These are phyloP conservation scores for Symbiodinium pilosum DNA, from an alignment of 73 alveolate genomes.

Conservation along the genomic window DNA sequence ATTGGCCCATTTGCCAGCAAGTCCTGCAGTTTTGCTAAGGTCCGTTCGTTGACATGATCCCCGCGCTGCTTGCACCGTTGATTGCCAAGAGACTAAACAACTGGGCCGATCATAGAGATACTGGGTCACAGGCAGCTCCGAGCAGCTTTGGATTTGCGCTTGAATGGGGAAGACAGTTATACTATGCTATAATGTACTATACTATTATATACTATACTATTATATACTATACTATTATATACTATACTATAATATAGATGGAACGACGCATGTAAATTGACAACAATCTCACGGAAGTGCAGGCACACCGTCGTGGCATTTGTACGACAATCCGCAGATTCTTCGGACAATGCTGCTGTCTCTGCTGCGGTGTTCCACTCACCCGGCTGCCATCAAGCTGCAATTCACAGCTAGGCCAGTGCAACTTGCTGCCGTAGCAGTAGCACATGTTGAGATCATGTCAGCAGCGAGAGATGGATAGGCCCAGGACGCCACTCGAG, in stretches of 20 bases:
- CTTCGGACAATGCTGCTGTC: background rate
- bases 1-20: background rate
- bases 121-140: background rate
- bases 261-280: too few species aligned
- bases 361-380: background rate
- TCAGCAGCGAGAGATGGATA: too few species aligned
- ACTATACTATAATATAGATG: too few species aligned
- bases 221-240: too few species aligned
- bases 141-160: background rate
- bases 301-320: background rate
- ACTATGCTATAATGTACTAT: too few species aligned
- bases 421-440: too few species aligned
- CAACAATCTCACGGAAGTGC: background rate
- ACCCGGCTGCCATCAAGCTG: background rate
- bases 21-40: background rate
- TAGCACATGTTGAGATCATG: too few species aligned
- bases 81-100: constrained; percentile 68
- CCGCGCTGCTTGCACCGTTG: constrained; percentile 64
- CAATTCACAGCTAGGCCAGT: background rate
- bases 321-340: background rate
- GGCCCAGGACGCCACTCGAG: too few species aligned
- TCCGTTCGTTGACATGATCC: constrained; percentile 83
- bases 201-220: too few species aligned
- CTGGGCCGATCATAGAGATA: constrained; percentile 43
- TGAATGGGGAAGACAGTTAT: too few species aligned